Percentiles rank a stretch among this genome's conserved stretches.
These are phyloP conservation scores for Phytophthora boehmeriae DNA, from an alignment of 352 stramenopile genomes.

Conservation along the genomic window DNA sequence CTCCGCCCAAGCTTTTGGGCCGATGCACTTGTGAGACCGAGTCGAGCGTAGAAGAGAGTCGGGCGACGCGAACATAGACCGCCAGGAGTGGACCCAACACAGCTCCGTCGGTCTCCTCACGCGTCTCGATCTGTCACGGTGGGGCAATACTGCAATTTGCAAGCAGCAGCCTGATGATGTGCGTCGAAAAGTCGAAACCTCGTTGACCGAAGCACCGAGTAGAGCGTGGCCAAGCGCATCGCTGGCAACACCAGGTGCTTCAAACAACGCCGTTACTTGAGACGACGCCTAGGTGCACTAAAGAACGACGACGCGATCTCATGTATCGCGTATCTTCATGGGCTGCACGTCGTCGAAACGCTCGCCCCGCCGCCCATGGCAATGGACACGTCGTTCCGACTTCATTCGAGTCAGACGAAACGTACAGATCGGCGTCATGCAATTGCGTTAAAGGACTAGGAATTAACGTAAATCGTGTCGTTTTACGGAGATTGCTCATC, in stretches of 20 bases:
- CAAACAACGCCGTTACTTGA: not conserved
- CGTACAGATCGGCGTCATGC: constrained; percentile 5
- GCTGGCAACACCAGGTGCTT: no score
- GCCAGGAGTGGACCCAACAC: constrained; percentile 12
- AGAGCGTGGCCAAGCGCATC: no score
- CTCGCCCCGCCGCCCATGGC: not conserved
- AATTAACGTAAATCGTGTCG: not conserved
- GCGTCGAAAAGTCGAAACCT: not conserved
- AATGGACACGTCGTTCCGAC: constrained; percentile 2
- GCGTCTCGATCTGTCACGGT: constrained; percentile 31
- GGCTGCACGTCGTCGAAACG: not conserved
- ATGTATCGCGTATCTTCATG: not conserved
- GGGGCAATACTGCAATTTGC: not conserved
- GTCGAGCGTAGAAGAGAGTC: constrained; percentile 31
- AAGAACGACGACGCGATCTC: not conserved
- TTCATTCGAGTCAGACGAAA: constrained; percentile 13
- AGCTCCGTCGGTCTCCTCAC: constrained; percentile 12
- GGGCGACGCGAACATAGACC: constrained; percentile 15
- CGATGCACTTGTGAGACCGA: not conserved
- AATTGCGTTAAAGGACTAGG: constrained; percentile 3
- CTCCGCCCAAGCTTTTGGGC: not conserved
- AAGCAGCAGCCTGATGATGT: constrained; percentile 4
- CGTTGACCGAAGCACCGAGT: no score
- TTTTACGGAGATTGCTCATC: constrained; percentile 1
- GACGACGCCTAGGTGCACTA: not conserved